Conservation (phyloP, 306 rosid genomes). For the Arachis hypogaea region DNA sequence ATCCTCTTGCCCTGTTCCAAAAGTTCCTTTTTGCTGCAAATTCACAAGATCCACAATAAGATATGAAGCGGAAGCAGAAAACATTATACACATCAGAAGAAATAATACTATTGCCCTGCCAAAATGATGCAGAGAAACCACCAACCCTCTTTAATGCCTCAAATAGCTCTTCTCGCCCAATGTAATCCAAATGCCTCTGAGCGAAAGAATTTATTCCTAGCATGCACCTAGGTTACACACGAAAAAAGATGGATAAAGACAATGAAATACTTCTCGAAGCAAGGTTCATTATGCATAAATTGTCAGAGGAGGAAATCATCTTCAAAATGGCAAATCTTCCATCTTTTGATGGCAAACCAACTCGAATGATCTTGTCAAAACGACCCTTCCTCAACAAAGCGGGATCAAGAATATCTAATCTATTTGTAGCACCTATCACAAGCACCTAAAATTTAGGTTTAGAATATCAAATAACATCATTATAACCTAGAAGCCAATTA, state of each 20-base stretch:
- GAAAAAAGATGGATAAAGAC: too few species aligned
- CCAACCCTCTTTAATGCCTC: constrained; percentile 96
- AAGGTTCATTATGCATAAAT: too few species aligned
- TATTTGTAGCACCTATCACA: constrained; percentile 96
- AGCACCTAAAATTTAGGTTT: constrained; percentile 73
- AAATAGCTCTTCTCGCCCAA: constrained; percentile 84
- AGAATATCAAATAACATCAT: constrained; percentile 43
- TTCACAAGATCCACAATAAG: constrained; percentile 38
- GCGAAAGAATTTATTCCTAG: constrained; percentile 60
- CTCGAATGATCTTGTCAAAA: too few species aligned
- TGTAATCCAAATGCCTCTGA: constrained; percentile 87
- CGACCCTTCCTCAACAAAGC: constrained; percentile 58
- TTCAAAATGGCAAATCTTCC: too few species aligned
- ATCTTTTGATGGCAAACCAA: too few species aligned
- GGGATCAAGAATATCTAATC: constrained; percentile 98
- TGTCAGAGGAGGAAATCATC: too few species aligned
- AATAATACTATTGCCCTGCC: constrained; percentile 39
- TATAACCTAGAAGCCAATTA: constrained; percentile 31
- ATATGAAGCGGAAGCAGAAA: constrained; percentile 7
- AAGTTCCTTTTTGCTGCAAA: constrained; percentile 97
- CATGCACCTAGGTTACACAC: too few species aligned
- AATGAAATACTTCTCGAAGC: too few species aligned
- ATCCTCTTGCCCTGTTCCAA: constrained; percentile 99
- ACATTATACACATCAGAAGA: constrained; percentile 5
- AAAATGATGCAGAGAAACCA: constrained; percentile 33